Conservation (phyloP, 352 stramenopile genomes). For the Peronospora belbahrii region DNA sequence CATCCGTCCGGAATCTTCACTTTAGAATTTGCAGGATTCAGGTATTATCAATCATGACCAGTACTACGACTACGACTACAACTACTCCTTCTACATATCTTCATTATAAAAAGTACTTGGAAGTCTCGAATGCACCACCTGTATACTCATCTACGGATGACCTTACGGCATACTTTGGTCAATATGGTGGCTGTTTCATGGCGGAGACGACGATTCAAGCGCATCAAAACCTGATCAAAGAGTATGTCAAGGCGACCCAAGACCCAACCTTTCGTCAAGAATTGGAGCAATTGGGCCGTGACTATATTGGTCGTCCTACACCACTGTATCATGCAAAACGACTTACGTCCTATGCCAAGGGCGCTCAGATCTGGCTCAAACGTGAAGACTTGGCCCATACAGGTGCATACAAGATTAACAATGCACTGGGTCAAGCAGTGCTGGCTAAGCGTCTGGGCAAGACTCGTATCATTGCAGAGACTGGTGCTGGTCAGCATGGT, state of each 20-base stretch:
- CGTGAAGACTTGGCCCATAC: slow-evolving; percentile 97
- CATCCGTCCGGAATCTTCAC: too few relatives aligned
- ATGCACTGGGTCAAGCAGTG: slow-evolving; percentile 94
- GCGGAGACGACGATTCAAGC: slow-evolving; percentile 95
- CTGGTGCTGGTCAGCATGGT: slow-evolving; percentile 95
- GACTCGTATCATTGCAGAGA: slow-evolving; percentile 97
- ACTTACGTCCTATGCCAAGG: slow-evolving; percentile 89
- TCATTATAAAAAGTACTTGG: slow-evolving; percentile 52
- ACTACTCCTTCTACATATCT: too few relatives aligned
- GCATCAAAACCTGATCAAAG: slow-evolving; percentile 91
- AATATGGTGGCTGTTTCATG: slow-evolving; percentile 96
- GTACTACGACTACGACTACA: too few relatives aligned
- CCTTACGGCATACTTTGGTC: slow-evolving; percentile 82
- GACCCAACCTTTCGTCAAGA: slow-evolving; percentile 93
- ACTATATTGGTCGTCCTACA: slow-evolving; percentile 90
- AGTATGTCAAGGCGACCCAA: slow-evolving; percentile 92
- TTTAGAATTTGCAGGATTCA: too few relatives aligned
- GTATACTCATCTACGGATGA: slow-evolving; percentile 54
- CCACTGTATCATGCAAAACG: slow-evolving; percentile 95
- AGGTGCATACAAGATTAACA: slow-evolving; percentile 99
- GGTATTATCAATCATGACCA: too few relatives aligned
- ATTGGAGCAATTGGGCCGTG: slow-evolving; percentile 92
- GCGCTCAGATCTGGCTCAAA: slow-evolving; percentile 97
- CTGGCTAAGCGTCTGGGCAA: slow-evolving; percentile 95
- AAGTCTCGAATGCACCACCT: slow-evolving; percentile 65